These are phyloP conservation scores for Aspergillus coremiiformis DNA, from an alignment of 495 filamentous ascomycete species.

Conservation along the genomic window DNA sequence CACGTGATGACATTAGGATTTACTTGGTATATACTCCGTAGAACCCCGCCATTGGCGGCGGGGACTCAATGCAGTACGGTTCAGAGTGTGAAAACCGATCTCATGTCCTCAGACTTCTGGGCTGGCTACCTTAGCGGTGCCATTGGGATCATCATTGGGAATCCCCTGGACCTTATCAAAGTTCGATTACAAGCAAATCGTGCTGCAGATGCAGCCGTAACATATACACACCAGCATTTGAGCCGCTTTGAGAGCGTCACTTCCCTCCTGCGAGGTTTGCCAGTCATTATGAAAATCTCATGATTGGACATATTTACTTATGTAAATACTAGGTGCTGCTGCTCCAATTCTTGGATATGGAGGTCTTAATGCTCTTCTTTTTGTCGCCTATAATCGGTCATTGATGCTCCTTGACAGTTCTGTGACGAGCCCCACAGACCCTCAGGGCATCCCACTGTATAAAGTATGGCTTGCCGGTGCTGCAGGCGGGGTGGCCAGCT, in stretches of 20 bases:
- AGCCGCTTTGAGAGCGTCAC: slow-evolving; percentile 38
- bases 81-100: background rate
- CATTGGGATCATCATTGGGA: slow-evolving; percentile 76
- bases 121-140: slow-evolving; percentile 80
- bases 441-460: slow-evolving; percentile 23
- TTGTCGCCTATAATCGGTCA: slow-evolving; percentile 75
- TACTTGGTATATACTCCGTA: too few relatives aligned
- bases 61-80: background rate
- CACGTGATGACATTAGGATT: slow-evolving; percentile 22
- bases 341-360: slow-evolving; percentile 83
- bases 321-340: slow-evolving; percentile 49
- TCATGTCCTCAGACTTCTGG: slow-evolving; percentile 81
- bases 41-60: background rate
- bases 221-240: slow-evolving; percentile 17
- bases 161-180: slow-evolving; percentile 82
- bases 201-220: slow-evolving; percentile 16
- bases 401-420: slow-evolving; percentile 47
- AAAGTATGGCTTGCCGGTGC: slow-evolving; percentile 71
- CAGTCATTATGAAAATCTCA: background rate
- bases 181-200: slow-evolving; percentile 65
- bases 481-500: slow-evolving; percentile 70
- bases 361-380: slow-evolving; percentile 80
- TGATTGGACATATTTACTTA: slow-evolving; percentile 1
- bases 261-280: slow-evolving; percentile 43
- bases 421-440: slow-evolving; percentile 35